Base-by-base conservation (phyloP, 495 filamentous ascomycete genomes). In the Xylaria nigripes region DNA sequence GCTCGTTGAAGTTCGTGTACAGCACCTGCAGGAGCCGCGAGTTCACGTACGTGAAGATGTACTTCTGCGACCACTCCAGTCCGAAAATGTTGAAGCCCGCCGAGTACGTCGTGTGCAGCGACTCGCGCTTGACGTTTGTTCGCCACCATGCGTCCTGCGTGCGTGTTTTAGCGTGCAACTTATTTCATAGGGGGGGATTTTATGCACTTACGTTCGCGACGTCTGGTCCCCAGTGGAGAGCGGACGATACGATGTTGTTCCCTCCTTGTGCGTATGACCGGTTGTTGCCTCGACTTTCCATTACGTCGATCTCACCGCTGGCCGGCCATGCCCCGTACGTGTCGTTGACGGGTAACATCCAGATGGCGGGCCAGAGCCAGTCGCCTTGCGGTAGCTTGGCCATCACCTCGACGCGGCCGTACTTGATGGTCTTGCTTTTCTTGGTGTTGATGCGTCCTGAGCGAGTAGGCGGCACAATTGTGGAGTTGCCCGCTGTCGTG, bases 331-430 rank as follows among this genome's bases (percentile, higher is more conserved):
- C 59, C 2, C 89, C 89, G 66, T 91, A 94, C 4, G 73, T 81
- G 32, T 78, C 70, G 27, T 86, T 72, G 29, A 82, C 80, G 7
- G 89, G 89, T 77, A 94, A 76, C 87, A 94, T 88, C 86, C 89
- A 93, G 61, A 94, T 92, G 36, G 87, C 89, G 21, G 89, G 89
- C 89, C 89, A 94, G 22, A 94, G 75, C 89, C 89, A 94, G 64
- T 91, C 87, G 25, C 89, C 89, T 8, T 69, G 68, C 1, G 89
- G 86, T 16, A 92, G 65, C 60, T 82, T 83, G 22, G 89, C 89
- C 3, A 72, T 80, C 7, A 94, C 88, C 65, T 94, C 86, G 47
- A 94, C 76, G 40, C 87, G 83, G 47, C 89, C 89, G 64, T 88
- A 94, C 64, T 81, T 86, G 75, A 94, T 89, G 8, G 66, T 74